A percentile compares a stretch with the other conserved stretches of the same genome.
Conservation (phyloP, 2,329 filamentous ascomycete genomes). For the Coleophoma eucalyptorum region DNA sequence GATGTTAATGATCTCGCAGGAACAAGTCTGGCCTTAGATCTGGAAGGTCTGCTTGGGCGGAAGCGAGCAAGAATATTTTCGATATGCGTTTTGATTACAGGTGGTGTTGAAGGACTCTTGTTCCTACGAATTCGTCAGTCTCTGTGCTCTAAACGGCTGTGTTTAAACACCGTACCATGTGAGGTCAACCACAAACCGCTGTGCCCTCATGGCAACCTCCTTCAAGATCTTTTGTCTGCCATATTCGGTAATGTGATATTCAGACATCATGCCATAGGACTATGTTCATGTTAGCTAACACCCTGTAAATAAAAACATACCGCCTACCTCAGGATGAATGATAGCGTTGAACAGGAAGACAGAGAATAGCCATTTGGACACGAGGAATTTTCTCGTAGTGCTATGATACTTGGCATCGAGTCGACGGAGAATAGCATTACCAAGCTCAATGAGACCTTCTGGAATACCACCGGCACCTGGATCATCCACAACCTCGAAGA, state of each 20-base stretch:
- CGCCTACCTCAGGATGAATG: constrained; percentile 77
- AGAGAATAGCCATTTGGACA: constrained; percentile 90
- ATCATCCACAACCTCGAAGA: constrained; percentile 86
- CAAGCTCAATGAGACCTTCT: constrained; percentile 77
- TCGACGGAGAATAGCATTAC: constrained; percentile 77
- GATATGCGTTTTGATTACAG: constrained; percentile 63
- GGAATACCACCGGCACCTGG: constrained; percentile 82
- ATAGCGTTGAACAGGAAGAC: constrained; percentile 81
- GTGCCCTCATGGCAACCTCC: constrained; percentile 76
- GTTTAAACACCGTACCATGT: constrained; percentile 40
- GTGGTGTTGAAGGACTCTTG: constrained; percentile 59
- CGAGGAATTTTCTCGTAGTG: constrained; percentile 75
- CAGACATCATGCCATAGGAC: constrained; percentile 68
- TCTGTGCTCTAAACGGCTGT: background rate
- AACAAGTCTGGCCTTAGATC: constrained; percentile 53
- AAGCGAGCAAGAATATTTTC: constrained; percentile 69
- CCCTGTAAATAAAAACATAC: constrained; percentile 3
- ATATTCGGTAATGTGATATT: constrained; percentile 90
- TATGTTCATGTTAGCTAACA: constrained; percentile 17
- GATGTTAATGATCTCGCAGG: constrained; percentile 71
- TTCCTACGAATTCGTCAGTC: constrained; percentile 32
- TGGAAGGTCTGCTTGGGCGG: constrained; percentile 33
- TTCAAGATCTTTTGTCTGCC: constrained; percentile 78
- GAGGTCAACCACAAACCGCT: constrained; percentile 76
- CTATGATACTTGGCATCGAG: constrained; percentile 69